Evolutionary conservation across 352 stramenopile species (phyloP).

Genomic region (Phytophthora sojae): DNA sequence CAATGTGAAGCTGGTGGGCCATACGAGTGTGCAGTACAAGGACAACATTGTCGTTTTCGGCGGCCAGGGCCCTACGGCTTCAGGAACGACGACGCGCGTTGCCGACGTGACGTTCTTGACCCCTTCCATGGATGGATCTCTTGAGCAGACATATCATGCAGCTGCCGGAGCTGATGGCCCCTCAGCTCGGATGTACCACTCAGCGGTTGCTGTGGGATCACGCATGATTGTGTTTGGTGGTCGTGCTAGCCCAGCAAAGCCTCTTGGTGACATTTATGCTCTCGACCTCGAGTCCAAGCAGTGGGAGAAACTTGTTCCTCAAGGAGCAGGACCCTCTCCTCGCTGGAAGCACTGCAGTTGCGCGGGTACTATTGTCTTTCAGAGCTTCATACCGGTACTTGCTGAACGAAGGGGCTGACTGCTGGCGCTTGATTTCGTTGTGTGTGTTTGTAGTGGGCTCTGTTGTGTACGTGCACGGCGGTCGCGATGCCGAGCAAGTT

Average conservation of each 20-base stretch:
- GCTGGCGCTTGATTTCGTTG: neutral
- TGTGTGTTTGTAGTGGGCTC: constrained; percentile 51
- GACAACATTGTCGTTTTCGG: constrained; percentile 70
- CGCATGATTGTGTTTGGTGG: constrained; percentile 87
- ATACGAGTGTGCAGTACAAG: constrained; percentile 61
- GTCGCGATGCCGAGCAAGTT: constrained; percentile 69
- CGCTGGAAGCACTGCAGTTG: constrained; percentile 82
- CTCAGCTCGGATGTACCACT: constrained; percentile 81
- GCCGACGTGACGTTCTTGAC: constrained; percentile 55
- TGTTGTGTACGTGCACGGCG: constrained; percentile 77
- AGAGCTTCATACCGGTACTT: too few species aligned
- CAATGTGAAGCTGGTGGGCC: constrained; percentile 66
- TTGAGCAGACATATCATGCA: constrained; percentile 43
- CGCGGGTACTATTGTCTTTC: constrained; percentile 44
- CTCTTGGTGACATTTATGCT: constrained; percentile 70
- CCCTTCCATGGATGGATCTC: constrained; percentile 24
- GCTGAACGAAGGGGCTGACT: too few species aligned
- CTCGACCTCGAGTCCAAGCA: constrained; percentile 57
- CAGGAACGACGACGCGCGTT: constrained; percentile 69
- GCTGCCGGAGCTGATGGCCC: constrained; percentile 27
- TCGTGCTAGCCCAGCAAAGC: constrained; percentile 70
- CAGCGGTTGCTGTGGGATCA: constrained; percentile 54
- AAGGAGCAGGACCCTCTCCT: constrained; percentile 46
- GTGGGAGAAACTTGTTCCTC: constrained; percentile 48
- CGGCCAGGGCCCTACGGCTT: constrained; percentile 63